Conservation (phyloP, 306 rosid genomes). For the Crataegus laevigata region DNA sequence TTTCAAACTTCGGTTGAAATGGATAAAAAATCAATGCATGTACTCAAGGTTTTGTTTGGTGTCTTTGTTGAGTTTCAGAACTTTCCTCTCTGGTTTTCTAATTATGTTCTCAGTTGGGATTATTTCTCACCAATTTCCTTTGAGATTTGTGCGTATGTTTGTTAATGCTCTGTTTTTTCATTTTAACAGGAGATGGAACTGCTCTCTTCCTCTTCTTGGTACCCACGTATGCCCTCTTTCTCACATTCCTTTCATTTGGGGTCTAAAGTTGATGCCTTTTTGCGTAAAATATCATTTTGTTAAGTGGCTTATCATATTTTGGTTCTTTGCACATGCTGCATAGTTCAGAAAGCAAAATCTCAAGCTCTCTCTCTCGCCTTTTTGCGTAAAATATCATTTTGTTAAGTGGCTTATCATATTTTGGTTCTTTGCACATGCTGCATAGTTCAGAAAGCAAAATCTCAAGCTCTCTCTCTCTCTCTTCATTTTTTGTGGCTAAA, state of each 20-base stretch:
- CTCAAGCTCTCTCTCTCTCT: no score
- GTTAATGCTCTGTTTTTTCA: not conserved
- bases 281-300: not conserved
- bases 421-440: not conserved
- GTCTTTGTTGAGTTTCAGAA: no score
- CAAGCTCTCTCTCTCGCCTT: not conserved
- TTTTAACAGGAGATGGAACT: conserved; percentile 56
- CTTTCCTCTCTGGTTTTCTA: no score
- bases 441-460: not conserved
- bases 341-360: not conserved
- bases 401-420: not conserved
- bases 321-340: not conserved
- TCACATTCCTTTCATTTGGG: no score
- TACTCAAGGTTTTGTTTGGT: no score
- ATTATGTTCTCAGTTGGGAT: no score
- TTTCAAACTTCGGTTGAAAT: no score
- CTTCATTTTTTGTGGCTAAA: not conserved
- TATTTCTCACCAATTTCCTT: no score
- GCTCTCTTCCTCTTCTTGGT: conserved; percentile 90
- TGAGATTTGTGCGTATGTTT: no score
- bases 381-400: not conserved
- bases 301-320: not conserved
- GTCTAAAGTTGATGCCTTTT: not conserved
- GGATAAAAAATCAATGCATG: no score
- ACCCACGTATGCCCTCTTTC: conserved; percentile 44